These are phyloP conservation scores for Sordariomycetes sp. DNA, from an alignment of 2,329 filamentous ascomycete genomes.

Conservation along the genomic window DNA sequence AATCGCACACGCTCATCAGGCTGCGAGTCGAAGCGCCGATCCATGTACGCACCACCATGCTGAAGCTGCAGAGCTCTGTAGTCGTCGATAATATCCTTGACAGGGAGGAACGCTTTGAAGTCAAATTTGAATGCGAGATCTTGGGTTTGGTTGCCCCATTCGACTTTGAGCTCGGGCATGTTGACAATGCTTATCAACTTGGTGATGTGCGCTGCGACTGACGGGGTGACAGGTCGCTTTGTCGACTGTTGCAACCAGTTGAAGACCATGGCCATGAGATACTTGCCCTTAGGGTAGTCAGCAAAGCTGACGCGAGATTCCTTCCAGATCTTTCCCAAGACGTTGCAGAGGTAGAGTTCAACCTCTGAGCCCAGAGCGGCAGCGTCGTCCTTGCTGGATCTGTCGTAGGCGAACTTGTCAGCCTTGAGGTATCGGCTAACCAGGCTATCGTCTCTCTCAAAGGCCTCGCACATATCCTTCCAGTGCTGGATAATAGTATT, in stretches of 20 bases:
- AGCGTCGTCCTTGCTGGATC: slow-evolving; percentile 24
- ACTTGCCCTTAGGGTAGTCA: slow-evolving; percentile 7
- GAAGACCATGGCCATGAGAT: slow-evolving; percentile 14
- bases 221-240: neutral
- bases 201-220: neutral
- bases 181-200: neutral
- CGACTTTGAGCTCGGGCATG: neutral
- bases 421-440: slow-evolving; percentile 37
- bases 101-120: neutral
- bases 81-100: neutral
- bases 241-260: slow-evolving; percentile 11
- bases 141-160: neutral
- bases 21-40: slow-evolving; percentile 61
- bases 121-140: slow-evolving; percentile 2
- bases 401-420: slow-evolving; percentile 30
- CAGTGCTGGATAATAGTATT: slow-evolving; percentile 29
- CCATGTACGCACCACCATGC: slow-evolving; percentile 64
- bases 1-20: slow-evolving; percentile 62
- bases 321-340: slow-evolving; percentile 13
- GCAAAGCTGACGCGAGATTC: slow-evolving; percentile 1
- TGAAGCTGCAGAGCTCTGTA: slow-evolving; percentile 48
- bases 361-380: slow-evolving; percentile 20
- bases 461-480: slow-evolving; percentile 30
- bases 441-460: slow-evolving; percentile 33
- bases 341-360: slow-evolving; percentile 23